Evolutionary conservation across 179 eudicot genomes (phyloP), one percentile per base, ranked within the genome.

Genomic region (Vitellaria paradoxa): DNA sequence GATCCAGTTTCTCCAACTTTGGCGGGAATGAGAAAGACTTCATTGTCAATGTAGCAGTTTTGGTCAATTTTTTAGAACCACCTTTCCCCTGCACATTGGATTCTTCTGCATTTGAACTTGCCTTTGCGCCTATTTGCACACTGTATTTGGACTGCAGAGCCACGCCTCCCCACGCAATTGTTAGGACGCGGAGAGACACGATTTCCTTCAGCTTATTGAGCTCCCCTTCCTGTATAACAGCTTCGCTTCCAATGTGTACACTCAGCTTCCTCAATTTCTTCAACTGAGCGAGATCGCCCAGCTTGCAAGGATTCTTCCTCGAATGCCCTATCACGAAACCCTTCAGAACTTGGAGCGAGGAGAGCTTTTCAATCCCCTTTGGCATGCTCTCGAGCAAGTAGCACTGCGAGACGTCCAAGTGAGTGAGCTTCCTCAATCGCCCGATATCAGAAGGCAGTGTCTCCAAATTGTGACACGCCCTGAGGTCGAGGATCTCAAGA

Each of bases 1-100:
- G 30, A 65, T 76, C 78, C 63, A 76, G 70, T 65, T 76, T 65
- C 78, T 76, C 78, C 23, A 76, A 68, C 21, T 65, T 76, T 20
- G 68, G 62, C 15, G 60, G 71, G 30, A 68, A 68, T 9, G 26
- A 20, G 30, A 68, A 18, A 45, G 30, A 47, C 13, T 47, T 20
- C 72, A 20, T 66, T 7, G 50, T 68, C 72, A 46, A n/a, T 0
- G 71, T 68, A 9, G 69, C 69, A 30, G 53, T 68, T 45, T n/a
- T 17, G 17, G 9, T 68, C 56, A 18, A 47, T 45, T 67, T 1
- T 3, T 30, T 30, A 30, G 8, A 7, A 5, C 1, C 46, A 13
- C 14, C 70, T 68, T 17, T 42, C 45, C 9, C 26, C 17, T 40
- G 7, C 14, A 46, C 7, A 1, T 7, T 4, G 12, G 68, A 17